Base-by-base conservation (phyloP, 2,329 filamentous ascomycete genomes). In the Bimuria novae-zelandiae region DNA sequence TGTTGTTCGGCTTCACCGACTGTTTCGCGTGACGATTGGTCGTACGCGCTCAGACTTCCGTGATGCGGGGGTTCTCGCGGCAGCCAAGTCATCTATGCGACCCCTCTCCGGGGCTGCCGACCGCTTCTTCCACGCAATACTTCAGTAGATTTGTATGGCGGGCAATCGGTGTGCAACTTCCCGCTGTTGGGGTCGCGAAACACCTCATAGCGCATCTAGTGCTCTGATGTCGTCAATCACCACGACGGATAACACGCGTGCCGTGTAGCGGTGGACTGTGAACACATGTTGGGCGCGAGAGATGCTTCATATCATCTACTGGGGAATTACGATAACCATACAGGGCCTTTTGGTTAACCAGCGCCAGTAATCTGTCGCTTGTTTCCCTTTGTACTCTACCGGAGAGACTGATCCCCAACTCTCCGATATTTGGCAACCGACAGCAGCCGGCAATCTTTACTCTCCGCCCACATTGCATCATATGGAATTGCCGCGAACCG, bases 41-140 rank as follows among this genome's bases (percentile, higher is more conserved):
- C 42, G 40, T 22, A 16, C 35, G 39, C 35, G 33, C 27, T 40
- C 36, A 7, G 36, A 49, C 27, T 29, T 39, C 44, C 50, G 16
- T 22, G 22, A 14, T 51, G 53, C 54, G 51, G 30, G 35, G 3
- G 33, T 46, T 39, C 49, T 49, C n/a, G 49, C 49, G 44, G 36
- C 47, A 49, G 56, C 48, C 48, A 51, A 36, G 37, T 47, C 41
- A 40, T 49, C 23, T 48, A 43, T 37, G 33, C 49, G 48, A 56
- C 45, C 50, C 47, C 49, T 55, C 54, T 29, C 40, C 37, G 54
- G 54, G 32, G 36, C 29, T 45, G 54, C 59, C 59, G 50, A 62
- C 59, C 59, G 59, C 59, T 54, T 22, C 52, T 56, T 61, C 30
- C 45, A 37, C 39, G 40, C 45, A 40, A 52, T 32, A 32, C 33